Percentiles rank a stretch among this genome's conserved stretches.
phyloP scores from a whole-genome alignment of 164 flowering plant species.

The Hamamelis virginiana region DNA sequence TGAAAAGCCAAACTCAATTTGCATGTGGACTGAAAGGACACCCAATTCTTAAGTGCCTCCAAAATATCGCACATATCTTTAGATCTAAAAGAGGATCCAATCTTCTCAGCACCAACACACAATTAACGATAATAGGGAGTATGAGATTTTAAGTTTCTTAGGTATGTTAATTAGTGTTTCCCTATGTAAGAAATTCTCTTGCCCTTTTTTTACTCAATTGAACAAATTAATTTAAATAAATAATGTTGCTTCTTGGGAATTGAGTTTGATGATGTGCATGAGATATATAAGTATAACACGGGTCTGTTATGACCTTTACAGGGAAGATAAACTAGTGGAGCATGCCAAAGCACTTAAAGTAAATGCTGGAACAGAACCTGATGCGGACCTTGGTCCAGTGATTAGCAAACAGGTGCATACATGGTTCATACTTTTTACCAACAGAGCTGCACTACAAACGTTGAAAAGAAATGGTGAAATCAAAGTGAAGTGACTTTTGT shows the following conservation, averaged over 20 bases:
- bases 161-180: too few relatives aligned
- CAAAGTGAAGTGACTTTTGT: too few relatives aligned
- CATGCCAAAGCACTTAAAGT: constrained; percentile 75
- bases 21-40: too few relatives aligned
- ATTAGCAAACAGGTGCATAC: constrained; percentile 80
- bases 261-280: background rate
- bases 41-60: too few relatives aligned
- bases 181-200: background rate
- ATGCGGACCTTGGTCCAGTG: constrained; percentile 92
- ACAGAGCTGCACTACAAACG: background rate
- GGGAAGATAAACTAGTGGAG: constrained; percentile 80
- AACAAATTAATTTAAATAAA: background rate
- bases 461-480: background rate
- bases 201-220: background rate
- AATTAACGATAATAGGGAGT: too few relatives aligned
- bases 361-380: constrained; percentile 77
- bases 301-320: constrained; percentile 14
- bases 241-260: background rate
- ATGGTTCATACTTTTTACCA: background rate
- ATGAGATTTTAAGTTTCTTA: too few relatives aligned
- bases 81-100: too few relatives aligned
- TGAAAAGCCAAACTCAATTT: too few relatives aligned
- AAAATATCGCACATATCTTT: too few relatives aligned
- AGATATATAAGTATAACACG: background rate
- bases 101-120: too few relatives aligned